These are phyloP conservation scores for Ophiosphaerella narmari DNA, from an alignment of 2,329 filamentous ascomycete genomes.

Conservation along the genomic window DNA sequence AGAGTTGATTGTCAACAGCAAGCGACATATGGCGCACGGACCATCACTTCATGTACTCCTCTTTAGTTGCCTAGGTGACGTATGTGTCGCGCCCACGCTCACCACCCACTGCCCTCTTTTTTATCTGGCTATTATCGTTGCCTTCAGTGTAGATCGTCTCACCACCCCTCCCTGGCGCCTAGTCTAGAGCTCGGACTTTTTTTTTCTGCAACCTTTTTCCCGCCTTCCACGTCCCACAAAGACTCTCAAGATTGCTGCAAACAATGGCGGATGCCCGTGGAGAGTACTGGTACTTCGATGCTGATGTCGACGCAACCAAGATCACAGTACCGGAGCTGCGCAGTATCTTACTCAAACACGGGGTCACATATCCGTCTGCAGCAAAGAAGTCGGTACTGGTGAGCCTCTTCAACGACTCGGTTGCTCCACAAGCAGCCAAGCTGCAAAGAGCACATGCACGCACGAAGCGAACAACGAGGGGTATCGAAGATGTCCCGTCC, in stretches of 20 bases:
- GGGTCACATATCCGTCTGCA: constrained; percentile 80
- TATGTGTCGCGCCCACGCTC: neutral
- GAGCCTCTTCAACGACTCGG: constrained; percentile 77
- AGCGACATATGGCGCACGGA: neutral
- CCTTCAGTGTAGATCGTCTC: neutral
- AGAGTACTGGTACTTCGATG: constrained; percentile 70
- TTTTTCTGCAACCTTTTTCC: neutral
- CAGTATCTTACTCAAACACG: constrained; percentile 88
- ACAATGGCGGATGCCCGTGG: constrained; percentile 41
- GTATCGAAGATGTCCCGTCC: constrained; percentile 72
- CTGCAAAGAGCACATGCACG: constrained; percentile 75
- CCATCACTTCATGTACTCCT: neutral
- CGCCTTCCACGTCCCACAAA: neutral
- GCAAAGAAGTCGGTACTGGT: constrained; percentile 92
- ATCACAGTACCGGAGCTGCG: constrained; percentile 88
- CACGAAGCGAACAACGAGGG: constrained; percentile 83
- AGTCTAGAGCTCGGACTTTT: neutral
- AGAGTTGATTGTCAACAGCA: too few species aligned
- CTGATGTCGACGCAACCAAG: constrained; percentile 80
- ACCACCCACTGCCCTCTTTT: neutral
- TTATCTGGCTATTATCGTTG: too few species aligned
- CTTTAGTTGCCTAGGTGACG: neutral
- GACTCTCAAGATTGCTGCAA: too few species aligned
- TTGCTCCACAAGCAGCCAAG: constrained; percentile 77
- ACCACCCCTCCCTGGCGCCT: neutral